Evolutionary conservation across 495 filamentous ascomycete genomes (phyloP).

Genomic region (Penicillium diatomitis): DNA sequence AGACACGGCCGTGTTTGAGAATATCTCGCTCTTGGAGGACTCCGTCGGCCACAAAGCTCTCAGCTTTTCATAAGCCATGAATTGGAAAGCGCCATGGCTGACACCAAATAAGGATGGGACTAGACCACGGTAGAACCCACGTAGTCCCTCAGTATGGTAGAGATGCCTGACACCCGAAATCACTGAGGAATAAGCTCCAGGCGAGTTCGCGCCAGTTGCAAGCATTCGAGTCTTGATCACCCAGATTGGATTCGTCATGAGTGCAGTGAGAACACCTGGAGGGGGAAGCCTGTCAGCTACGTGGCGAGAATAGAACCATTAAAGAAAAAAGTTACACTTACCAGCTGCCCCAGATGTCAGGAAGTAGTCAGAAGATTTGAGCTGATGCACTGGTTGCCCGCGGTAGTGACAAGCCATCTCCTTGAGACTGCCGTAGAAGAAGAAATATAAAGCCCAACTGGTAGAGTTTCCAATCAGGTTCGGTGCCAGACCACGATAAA

Average conservation of each 20-base stretch:
- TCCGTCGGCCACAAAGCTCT: constrained; percentile 47
- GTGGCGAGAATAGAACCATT: too few relatives aligned
- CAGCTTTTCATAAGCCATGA: constrained; percentile 87
- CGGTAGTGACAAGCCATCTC: constrained; percentile 25
- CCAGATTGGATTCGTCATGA: constrained; percentile 94
- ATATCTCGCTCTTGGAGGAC: neutral
- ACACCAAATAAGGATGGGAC: constrained; percentile 82
- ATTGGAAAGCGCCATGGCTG: constrained; percentile 88
- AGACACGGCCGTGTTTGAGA: constrained; percentile 1
- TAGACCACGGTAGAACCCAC: constrained; percentile 77
- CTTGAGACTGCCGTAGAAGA: constrained; percentile 56
- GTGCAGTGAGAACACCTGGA: constrained; percentile 56
- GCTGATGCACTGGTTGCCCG: constrained; percentile 12
- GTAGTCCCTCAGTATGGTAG: constrained; percentile 56
- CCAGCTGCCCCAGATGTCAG: constrained; percentile 69
- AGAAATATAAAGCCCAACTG: constrained; percentile 89
- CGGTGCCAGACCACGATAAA: constrained; percentile 83
- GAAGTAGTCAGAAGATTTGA: constrained; percentile 75
- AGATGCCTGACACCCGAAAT: constrained; percentile 56
- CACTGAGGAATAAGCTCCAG: constrained; percentile 77
- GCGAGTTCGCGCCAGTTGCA: constrained; percentile 59
- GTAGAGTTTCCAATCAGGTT: constrained; percentile 87
- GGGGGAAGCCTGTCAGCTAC: too few relatives aligned
- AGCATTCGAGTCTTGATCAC: constrained; percentile 98
- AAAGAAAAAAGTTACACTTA: constrained; percentile 8